These are phyloP conservation scores for Schizophyllum amplum DNA, from an alignment of 1,284 basidiomycete species.

Conservation along the genomic window DNA sequence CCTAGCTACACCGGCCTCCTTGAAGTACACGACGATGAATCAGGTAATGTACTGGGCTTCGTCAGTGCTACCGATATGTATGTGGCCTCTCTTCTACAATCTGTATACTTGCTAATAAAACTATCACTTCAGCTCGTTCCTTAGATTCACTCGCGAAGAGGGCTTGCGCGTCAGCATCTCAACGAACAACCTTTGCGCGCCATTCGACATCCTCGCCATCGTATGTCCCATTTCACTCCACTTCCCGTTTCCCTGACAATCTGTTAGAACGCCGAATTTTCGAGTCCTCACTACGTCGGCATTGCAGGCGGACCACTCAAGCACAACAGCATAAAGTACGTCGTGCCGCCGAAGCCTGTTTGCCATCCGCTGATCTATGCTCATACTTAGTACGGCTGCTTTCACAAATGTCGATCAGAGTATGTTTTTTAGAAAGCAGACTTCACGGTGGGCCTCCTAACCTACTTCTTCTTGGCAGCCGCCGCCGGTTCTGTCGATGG, in stretches of 20 bases:
- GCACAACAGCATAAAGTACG: conserved; percentile 15
- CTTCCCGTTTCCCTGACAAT: background rate
- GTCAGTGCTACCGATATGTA: too few relatives aligned
- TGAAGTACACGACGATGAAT: conserved; percentile 22
- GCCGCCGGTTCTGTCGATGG: conserved; percentile 18
- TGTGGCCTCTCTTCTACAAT: too few relatives aligned
- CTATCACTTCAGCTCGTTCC: conserved; percentile 27
- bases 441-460: too few relatives aligned
- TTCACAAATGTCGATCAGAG: conserved; percentile 29
- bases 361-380: background rate
- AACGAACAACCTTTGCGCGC: conserved; percentile 12
- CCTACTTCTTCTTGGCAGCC: conserved; percentile 17
- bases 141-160: conserved; percentile 23
- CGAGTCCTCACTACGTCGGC: conserved; percentile 29
- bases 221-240: conserved; percentile 16
- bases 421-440: too few relatives aligned
- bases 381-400: conserved; percentile 17
- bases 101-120: too few relatives aligned
- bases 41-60: conserved; percentile 24
- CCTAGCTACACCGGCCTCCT: conserved; percentile 29
- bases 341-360: conserved; percentile 10
- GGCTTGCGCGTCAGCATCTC: conserved; percentile 27
- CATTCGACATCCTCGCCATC: conserved; percentile 26
- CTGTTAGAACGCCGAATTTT: conserved; percentile 29
- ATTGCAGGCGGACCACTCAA: conserved; percentile 18